These are phyloP conservation scores for Melampsora americana DNA, from an alignment of 1,284 basidiomycete species.

Conservation along the genomic window DNA sequence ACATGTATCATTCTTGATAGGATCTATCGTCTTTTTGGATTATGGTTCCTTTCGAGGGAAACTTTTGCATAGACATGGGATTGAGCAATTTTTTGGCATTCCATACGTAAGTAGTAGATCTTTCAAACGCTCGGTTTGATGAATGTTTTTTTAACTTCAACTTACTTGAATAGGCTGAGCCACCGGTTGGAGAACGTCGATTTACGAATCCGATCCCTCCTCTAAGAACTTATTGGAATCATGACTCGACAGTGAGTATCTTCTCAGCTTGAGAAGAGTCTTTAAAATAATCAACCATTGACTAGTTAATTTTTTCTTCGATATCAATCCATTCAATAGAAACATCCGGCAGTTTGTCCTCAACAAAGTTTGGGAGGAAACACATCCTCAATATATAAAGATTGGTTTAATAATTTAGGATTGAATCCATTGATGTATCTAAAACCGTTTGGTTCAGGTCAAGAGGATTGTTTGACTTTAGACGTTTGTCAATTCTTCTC, in stretches of 20 bases:
- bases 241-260: slow-evolving; percentile 20
- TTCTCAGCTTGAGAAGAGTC: not conserved
- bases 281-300: not conserved
- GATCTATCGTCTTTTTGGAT: slow-evolving; percentile 19
- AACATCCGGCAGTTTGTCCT: slow-evolving; percentile 18
- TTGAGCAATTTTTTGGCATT: slow-evolving; percentile 41
- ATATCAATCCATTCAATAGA: not conserved
- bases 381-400: slow-evolving; percentile 23
- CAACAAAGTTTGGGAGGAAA: slow-evolving; percentile 36
- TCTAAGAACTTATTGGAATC: slow-evolving; percentile 18
- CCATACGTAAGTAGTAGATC: slow-evolving; percentile 15
- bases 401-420: slow-evolving; percentile 18
- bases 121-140: not conserved
- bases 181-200: slow-evolving; percentile 26
- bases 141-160: not conserved
- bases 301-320: not conserved
- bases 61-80: not conserved
- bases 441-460: slow-evolving; percentile 32
- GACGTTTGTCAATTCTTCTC: slow-evolving; percentile 26
- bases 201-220: too few relatives aligned
- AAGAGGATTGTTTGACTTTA: too few relatives aligned
- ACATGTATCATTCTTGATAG: not conserved
- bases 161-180: slow-evolving; percentile 5
- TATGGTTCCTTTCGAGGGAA: slow-evolving; percentile 37
- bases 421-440: slow-evolving; percentile 31